Percentiles rank a stretch among this genome's conserved stretches.
These are phyloP conservation scores for Komagataella populi DNA, from an alignment of 805 yeast species.

Conservation along the genomic window DNA sequence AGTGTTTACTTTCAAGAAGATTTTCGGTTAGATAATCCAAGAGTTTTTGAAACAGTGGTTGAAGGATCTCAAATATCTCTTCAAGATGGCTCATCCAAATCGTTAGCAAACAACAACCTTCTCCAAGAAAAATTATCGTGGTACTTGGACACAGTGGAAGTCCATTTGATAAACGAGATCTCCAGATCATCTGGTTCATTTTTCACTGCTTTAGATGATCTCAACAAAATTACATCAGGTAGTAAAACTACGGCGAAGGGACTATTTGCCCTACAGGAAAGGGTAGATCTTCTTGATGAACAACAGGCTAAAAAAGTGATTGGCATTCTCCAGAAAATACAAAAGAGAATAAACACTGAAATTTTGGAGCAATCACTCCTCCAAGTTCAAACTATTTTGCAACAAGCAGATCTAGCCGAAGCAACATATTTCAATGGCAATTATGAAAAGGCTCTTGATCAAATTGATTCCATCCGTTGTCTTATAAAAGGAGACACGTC, in stretches of 20 bases:
- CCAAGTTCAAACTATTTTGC: slow-evolving; percentile 34
- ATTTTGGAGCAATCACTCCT: slow-evolving; percentile 46
- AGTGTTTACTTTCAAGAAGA: slow-evolving; percentile 48
- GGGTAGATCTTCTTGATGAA: slow-evolving; percentile 31
- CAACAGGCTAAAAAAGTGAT: slow-evolving; percentile 38
- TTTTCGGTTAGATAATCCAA: slow-evolving; percentile 80
- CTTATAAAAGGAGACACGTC: slow-evolving; percentile 41
- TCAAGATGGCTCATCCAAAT: slow-evolving; percentile 18
- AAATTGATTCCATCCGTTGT: slow-evolving; percentile 41
- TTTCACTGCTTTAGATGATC: slow-evolving; percentile 71
- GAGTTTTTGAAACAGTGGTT: slow-evolving; percentile 64
- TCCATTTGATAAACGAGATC: slow-evolving; percentile 68
- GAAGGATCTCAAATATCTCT: slow-evolving; percentile 37
- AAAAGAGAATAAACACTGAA: slow-evolving; percentile 44
- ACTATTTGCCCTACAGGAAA: slow-evolving; percentile 29
- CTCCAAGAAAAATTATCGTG: slow-evolving; percentile 70
- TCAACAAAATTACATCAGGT: slow-evolving; percentile 45
- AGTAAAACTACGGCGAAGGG: slow-evolving; percentile 36
- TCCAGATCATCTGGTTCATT: slow-evolving; percentile 76
- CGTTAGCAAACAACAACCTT: slow-evolving; percentile 34
- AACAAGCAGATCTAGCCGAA: slow-evolving; percentile 36
- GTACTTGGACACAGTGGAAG: slow-evolving; percentile 77
- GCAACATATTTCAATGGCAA: slow-evolving; percentile 27
- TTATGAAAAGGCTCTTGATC: slow-evolving; percentile 40
- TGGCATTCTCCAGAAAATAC: slow-evolving; percentile 31